These are phyloP conservation scores for Coemansia sp. DNA, from an alignment of 192 early-diverging fungal species.

Conservation along the genomic window DNA sequence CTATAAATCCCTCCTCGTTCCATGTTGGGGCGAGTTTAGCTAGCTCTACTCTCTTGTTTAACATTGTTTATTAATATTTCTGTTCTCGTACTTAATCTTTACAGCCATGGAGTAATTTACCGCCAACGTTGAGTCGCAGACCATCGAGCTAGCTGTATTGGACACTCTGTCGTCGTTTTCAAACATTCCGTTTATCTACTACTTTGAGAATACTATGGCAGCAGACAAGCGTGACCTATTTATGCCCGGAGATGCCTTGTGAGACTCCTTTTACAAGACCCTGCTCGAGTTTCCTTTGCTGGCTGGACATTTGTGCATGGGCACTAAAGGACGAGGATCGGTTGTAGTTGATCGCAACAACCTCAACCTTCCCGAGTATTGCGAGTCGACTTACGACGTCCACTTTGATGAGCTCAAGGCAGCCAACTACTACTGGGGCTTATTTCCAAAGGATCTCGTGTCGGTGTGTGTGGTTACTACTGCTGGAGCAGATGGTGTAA, in stretches of 20 bases:
- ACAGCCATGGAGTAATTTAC: not conserved
- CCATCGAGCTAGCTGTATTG: slow-evolving; percentile 10
- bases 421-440: slow-evolving; percentile 12
- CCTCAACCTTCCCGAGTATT: slow-evolving; percentile 37
- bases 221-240: slow-evolving; percentile 7
- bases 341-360: slow-evolving; percentile 13
- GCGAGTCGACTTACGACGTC: slow-evolving; percentile 12
- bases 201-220: slow-evolving; percentile 16
- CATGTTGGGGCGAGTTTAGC: not conserved
- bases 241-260: slow-evolving; percentile 21
- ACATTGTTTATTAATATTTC: not conserved
- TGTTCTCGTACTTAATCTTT: not conserved
- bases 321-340: not conserved
- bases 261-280: slow-evolving; percentile 16
- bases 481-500: not conserved
- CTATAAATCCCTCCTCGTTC: not conserved
- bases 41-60: not conserved
- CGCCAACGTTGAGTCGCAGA: slow-evolving; percentile 6
- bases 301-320: slow-evolving; percentile 12
- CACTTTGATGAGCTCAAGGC: slow-evolving; percentile 17
- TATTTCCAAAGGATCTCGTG: slow-evolving; percentile 3
- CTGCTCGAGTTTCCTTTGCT: slow-evolving; percentile 30
- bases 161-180: slow-evolving; percentile 16
- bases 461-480: slow-evolving; percentile 1
- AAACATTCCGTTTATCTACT: slow-evolving; percentile 19